Base-by-base conservation (phyloP, 805 yeast species). In the Isabelozyma pseudorhagii region DNA sequence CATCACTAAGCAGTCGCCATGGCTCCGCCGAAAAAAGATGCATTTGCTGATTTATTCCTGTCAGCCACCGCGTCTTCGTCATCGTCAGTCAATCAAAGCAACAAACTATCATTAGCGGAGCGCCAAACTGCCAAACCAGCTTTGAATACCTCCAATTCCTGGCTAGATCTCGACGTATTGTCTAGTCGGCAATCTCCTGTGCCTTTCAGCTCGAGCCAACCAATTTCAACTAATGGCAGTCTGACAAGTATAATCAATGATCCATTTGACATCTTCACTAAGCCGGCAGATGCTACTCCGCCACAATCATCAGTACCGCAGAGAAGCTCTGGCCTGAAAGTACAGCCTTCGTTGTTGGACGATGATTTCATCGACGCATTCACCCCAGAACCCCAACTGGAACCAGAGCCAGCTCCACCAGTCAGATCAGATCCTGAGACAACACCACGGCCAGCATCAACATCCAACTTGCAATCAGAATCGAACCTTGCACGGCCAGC, bases 361-460 rank as follows among this genome's bases (percentile, higher is more conserved):
- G 80, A 74, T 38, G 79, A 74, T 1, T 75, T 74, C 49, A 69
- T 71, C 1, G 79, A 75, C 54, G 73, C 71, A 2, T 74, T 64
- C 21, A 39, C 50, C 5, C 46, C 53, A n/a, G 39, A 40, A 5
- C 31, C 46, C 6, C 50, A n/a, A 21, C 25, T 21, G 25, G 36
- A 31, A 13, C 36, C 36, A 5, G 36, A 39, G 38, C 40, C 42
- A 17, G 29, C 27, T 15, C 36, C n/a, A 11, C 17, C 14, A 10
- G 28, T 13, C 8, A 31, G 4, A 38, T 11, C 21, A 6, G 40
- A 45, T 29, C 45, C 40, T 40, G 42, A 38, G 14, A 9, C 8
- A 8, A 8, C 17, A 3, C 45, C 18, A 25, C 42, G 17, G 25
- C 40, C 46, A 9, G 43, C 25, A 36, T 10, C 36, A 38, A 42